Conservation (phyloP, 2,329 filamentous ascomycete species). For the Teratosphaeria gauchensis region DNA sequence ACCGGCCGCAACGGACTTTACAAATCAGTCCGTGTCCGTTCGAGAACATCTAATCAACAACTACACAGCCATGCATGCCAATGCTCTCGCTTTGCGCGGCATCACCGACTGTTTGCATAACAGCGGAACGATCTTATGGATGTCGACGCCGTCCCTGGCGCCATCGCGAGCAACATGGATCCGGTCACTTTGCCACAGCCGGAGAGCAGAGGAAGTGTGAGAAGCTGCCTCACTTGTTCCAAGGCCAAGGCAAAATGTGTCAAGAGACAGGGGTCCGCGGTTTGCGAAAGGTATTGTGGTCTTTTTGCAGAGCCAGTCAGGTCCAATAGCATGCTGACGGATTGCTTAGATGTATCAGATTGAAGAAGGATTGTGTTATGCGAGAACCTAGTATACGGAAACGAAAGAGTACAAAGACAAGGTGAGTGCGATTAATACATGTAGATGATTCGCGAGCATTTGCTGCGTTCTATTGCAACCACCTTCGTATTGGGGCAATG, state of each 20-base stretch:
- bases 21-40: slow-evolving; percentile 2
- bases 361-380: slow-evolving; percentile 23
- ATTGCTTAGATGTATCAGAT: slow-evolving; percentile 17
- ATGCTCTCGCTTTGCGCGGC: background rate
- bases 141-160: background rate
- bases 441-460: background rate
- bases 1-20: background rate
- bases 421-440: slow-evolving; percentile 12
- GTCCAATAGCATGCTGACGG: background rate
- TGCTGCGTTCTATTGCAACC: background rate
- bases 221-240: slow-evolving; percentile 21
- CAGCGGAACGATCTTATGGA: background rate
- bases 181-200: background rate
- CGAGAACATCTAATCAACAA: slow-evolving; percentile 1
- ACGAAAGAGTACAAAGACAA: slow-evolving; percentile 19
- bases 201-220: slow-evolving; percentile 5
- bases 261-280: slow-evolving; percentile 9
- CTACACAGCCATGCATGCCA: background rate
- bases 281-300: slow-evolving; percentile 18
- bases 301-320: background rate
- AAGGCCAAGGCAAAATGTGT: slow-evolving; percentile 28
- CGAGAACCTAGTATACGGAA: slow-evolving; percentile 18
- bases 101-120: background rate
- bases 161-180: background rate
- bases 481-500: background rate